Conservation (phyloP, 2,329 filamentous ascomycete genomes). For the Stromatinia cepivora region DNA sequence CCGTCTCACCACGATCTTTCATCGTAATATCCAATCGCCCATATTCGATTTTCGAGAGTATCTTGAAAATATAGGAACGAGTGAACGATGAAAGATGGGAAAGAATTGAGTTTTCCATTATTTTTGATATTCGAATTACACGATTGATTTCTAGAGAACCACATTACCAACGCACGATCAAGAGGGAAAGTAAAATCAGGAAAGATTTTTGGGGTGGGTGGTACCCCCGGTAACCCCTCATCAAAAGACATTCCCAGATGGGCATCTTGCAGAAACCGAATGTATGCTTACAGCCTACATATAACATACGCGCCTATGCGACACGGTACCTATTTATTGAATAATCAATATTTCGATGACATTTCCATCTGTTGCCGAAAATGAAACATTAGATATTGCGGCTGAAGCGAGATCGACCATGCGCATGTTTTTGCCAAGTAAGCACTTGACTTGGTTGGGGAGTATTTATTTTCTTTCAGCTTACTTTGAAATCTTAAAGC, state of each 20-base stretch:
- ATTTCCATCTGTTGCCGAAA: neutral
- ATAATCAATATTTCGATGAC: neutral
- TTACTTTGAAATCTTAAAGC: neutral
- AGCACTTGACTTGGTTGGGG: neutral
- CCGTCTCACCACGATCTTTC: constrained; percentile 3
- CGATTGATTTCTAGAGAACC: neutral
- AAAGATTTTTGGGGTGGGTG: neutral
- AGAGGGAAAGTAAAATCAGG: neutral
- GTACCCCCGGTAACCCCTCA: no score
- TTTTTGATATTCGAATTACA: neutral
- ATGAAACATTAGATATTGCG: no score
- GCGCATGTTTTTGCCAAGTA: neutral
- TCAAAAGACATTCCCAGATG: neutral
- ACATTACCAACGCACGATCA: no score
- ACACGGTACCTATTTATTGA: neutral
- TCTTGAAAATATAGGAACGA: constrained; percentile 2
- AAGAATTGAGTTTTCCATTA: neutral
- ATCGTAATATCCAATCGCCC: constrained; percentile 12
- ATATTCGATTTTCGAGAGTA: constrained; percentile 7
- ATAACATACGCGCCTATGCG: neutral
- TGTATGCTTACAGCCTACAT: neutral
- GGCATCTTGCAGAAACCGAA: neutral
- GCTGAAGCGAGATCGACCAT: neutral
- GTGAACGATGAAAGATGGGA: neutral
- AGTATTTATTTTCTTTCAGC: neutral